Percentiles rank a stretch among this genome's conserved stretches.
These are phyloP conservation scores for Phytophthora foliorum DNA, from an alignment of 352 stramenopile species.

Conservation along the genomic window DNA sequence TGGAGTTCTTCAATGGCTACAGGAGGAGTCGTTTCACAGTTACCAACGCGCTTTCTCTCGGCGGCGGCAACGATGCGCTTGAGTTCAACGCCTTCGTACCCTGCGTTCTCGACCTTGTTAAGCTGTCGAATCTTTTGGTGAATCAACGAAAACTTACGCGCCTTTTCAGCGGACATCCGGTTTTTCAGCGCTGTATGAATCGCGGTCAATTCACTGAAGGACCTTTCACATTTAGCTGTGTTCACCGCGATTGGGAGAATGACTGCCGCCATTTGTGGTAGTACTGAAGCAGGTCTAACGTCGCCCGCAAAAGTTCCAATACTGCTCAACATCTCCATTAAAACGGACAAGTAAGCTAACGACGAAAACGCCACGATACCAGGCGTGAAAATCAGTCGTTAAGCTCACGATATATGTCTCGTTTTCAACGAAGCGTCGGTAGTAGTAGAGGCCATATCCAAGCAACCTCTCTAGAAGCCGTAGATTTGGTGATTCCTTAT, in stretches of 20 bases:
- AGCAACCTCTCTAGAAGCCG: constrained; percentile 1
- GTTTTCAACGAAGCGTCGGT: background rate
- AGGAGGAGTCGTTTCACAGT: too few relatives aligned
- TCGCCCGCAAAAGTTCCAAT: too few relatives aligned
- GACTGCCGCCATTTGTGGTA: background rate
- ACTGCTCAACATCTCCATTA: constrained; percentile 6
- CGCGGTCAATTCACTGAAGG: too few relatives aligned
- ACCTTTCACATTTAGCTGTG: too few relatives aligned
- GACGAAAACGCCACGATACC: constrained; percentile 9
- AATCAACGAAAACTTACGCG: constrained; percentile 3
- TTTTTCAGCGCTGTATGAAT: constrained; percentile 1
- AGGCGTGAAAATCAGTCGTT: constrained; percentile 4
- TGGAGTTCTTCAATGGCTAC: too few relatives aligned
- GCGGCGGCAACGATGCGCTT: too few relatives aligned
- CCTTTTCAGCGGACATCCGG: background rate
- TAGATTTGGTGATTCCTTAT: background rate
- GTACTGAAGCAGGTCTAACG: background rate
- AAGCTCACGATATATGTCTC: background rate
- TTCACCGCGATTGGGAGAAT: background rate
- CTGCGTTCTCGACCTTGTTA: background rate
- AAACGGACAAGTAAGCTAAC: background rate
- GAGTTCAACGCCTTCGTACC: background rate
- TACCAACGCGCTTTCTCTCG: too few relatives aligned
- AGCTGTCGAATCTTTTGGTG: background rate
- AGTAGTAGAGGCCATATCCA: constrained; percentile 16